phyloP scores from a whole-genome alignment of 2,329 filamentous ascomycete genomes.

The Scopulariopsis brevicaulis region DNA sequence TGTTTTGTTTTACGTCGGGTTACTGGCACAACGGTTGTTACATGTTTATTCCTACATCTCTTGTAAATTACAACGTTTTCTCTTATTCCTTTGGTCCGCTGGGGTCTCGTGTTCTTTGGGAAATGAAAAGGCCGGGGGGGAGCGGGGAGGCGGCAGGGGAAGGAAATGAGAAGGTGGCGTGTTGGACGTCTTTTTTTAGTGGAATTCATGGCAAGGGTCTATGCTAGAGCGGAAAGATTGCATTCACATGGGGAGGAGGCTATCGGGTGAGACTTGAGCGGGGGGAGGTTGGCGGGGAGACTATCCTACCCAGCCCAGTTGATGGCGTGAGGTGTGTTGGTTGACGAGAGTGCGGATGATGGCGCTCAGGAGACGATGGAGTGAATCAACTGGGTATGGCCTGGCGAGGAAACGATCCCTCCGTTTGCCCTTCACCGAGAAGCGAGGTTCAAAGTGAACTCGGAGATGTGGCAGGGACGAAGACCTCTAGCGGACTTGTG shows the following conservation, averaged over 20 bases:
- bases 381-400: too few relatives aligned
- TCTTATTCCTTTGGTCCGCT: conserved; percentile 1
- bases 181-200: background rate
- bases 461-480: too few relatives aligned
- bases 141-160: background rate
- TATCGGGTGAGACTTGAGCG: background rate
- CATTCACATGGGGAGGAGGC: background rate
- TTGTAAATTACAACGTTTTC: background rate
- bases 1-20: background rate
- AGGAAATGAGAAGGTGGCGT: background rate
- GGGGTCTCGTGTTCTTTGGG: background rate
- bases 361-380: background rate
- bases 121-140: background rate
- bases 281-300: background rate
- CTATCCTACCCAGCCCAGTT: background rate
- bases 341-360: background rate
- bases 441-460: too few relatives aligned
- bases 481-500: too few relatives aligned
- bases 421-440: too few relatives aligned
- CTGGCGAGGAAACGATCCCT: too few relatives aligned
- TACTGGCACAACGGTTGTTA: background rate
- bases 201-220: background rate
- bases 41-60: conserved; percentile 5
- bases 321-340: background rate
- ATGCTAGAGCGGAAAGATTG: background rate